Percentiles rank a stretch among this genome's conserved stretches.
These are phyloP conservation scores for Mycena citricolor DNA, from an alignment of 1,284 basidiomycete genomes.

Conservation along the genomic window DNA sequence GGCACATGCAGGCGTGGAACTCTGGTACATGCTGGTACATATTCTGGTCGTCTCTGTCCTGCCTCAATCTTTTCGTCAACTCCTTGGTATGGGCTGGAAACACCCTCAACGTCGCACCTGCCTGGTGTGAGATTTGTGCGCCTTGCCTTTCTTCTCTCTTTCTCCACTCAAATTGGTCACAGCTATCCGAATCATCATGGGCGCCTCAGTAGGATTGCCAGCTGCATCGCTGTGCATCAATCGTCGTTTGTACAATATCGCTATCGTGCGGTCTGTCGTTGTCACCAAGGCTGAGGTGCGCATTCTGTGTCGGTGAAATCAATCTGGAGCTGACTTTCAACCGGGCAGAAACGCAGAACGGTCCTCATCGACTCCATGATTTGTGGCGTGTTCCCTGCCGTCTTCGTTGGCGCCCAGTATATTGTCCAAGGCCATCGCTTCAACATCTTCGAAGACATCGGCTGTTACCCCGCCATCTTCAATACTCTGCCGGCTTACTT, in stretches of 20 bases:
- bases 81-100: slow-evolving; percentile 58
- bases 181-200: slow-evolving; percentile 46
- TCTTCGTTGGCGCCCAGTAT: slow-evolving; percentile 49
- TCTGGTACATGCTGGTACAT: slow-evolving; percentile 43
- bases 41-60: slow-evolving; percentile 31
- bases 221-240: slow-evolving; percentile 58
- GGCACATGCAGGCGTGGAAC: slow-evolving; percentile 47
- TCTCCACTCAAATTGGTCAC: neutral
- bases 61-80: slow-evolving; percentile 51
- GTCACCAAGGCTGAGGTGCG: slow-evolving; percentile 39
- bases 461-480: slow-evolving; percentile 34
- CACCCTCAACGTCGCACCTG: slow-evolving; percentile 34
- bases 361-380: slow-evolving; percentile 48
- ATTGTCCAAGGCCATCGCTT: slow-evolving; percentile 45
- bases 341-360: slow-evolving; percentile 45
- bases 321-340: slow-evolving; percentile 45
- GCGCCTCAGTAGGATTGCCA: slow-evolving; percentile 46
- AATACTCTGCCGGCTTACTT: slow-evolving; percentile 30
- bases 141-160: slow-evolving; percentile 9
- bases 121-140: slow-evolving; percentile 57
- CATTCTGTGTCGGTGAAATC: slow-evolving; percentile 30
- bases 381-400: slow-evolving; percentile 48
- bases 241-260: slow-evolving; percentile 56
- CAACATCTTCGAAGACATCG: slow-evolving; percentile 40
- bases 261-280: slow-evolving; percentile 39